Percentiles rank a stretch among this genome's conserved stretches.
Evolutionary conservation across 1,139 yeast genomes (phyloP).

Genomic region (Kodamaea alishanica): DNA sequence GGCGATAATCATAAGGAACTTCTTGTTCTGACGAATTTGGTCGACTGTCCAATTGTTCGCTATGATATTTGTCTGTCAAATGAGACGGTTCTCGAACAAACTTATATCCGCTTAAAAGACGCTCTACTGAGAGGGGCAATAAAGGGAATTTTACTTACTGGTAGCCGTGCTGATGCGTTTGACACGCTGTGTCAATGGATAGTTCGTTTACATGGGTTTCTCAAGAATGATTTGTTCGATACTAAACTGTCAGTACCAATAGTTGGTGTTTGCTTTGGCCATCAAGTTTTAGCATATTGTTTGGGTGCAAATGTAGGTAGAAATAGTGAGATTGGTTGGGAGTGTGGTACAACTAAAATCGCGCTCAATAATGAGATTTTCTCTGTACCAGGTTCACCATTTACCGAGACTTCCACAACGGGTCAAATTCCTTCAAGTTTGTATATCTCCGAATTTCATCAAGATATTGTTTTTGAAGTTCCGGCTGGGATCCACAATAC

Average conservation of each 20-base stretch:
- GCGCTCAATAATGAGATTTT: constrained; percentile 40
- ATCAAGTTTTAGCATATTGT: constrained; percentile 68
- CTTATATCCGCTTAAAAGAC: background rate
- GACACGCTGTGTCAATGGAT: constrained; percentile 53
- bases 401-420: constrained; percentile 18
- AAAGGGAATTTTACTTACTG: constrained; percentile 55
- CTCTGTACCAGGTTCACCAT: constrained; percentile 31
- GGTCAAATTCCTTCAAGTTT: constrained; percentile 37
- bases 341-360: constrained; percentile 59
- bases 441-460: constrained; percentile 38
- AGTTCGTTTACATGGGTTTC: constrained; percentile 39
- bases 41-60: constrained; percentile 1
- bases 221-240: constrained; percentile 27
- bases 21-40: constrained; percentile 16
- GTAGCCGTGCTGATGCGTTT: constrained; percentile 61
- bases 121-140: constrained; percentile 25
- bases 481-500: constrained; percentile 33
- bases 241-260: constrained; percentile 29
- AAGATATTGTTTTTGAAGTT: constrained; percentile 55
- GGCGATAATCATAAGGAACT: constrained; percentile 45
- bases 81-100: background rate
- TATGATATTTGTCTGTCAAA: background rate
- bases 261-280: constrained; percentile 82
- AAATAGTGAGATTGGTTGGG: constrained; percentile 64
- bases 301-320: constrained; percentile 59